Evolutionary conservation across 805 yeast genomes (phyloP).

Genomic region (Starmerella davenportii): DNA sequence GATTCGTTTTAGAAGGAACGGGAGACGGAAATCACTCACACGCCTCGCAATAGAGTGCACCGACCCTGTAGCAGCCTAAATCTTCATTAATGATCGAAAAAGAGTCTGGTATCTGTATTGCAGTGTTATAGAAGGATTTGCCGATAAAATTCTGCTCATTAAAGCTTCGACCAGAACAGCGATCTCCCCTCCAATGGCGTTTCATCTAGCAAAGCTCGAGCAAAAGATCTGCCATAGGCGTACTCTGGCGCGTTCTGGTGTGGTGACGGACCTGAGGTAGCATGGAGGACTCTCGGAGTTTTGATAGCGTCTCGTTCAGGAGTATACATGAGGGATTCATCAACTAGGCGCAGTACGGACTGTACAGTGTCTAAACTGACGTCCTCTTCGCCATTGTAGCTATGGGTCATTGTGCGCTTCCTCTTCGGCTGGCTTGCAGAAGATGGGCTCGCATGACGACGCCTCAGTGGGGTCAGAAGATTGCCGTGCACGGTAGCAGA

Average conservation of each 20-base stretch:
- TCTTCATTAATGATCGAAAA: too few species aligned
- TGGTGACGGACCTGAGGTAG: constrained; percentile 19
- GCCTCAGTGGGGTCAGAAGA: not conserved
- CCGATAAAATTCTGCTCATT: too few species aligned
- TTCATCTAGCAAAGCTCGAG: too few species aligned
- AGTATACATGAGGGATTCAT: constrained; percentile 23
- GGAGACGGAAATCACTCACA: too few species aligned
- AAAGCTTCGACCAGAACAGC: too few species aligned
- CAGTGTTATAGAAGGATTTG: too few species aligned
- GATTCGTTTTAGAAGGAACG: constrained; percentile 18
- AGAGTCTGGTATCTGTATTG: too few species aligned
- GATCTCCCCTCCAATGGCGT: too few species aligned
- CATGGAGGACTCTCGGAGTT: constrained; percentile 14
- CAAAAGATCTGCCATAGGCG: constrained; percentile 9
- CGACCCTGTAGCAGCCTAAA: too few species aligned
- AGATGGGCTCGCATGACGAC: constrained; percentile 7
- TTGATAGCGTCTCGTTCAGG: constrained; percentile 16
- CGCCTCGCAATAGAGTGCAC: too few species aligned
- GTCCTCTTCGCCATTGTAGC: constrained; percentile 7
- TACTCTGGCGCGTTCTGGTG: constrained; percentile 12
- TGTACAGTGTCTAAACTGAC: constrained; percentile 12
- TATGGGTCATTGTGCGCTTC: constrained; percentile 5
- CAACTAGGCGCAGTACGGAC: constrained; percentile 23
- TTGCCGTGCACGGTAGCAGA: not conserved
- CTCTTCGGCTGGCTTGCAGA: constrained; percentile 7